Base-by-base conservation (phyloP, 257 asterid species). In the Jasminum sambac region DNA sequence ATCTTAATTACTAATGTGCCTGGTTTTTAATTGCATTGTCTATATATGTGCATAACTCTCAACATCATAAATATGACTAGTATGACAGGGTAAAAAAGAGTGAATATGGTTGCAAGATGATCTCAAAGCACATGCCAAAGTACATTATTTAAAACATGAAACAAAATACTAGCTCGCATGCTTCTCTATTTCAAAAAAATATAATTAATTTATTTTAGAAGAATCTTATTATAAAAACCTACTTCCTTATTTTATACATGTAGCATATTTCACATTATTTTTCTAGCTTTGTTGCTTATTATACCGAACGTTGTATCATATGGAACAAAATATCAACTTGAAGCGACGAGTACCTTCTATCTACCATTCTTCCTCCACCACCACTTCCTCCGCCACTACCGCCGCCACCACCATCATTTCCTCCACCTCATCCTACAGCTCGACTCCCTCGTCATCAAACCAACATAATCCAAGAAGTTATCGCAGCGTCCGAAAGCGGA, bases 251-350 rank as follows among this genome's bases (percentile, higher is more conserved):
- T 83, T 79, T 69, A 71, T 50, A 50, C 60, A 17, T 66, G 76
- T 71, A 69, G 69, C 82, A 50, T 66, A 75, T 65, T 68, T 81
- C 81, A 71, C 76, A 76, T 66, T 83, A 84, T 64, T 36, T 72
- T 50, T 17, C 60, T 50, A 17, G n/a, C 60, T 16, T 79, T 79
- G 78, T 82, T 44, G 8, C 55, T 9, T 70, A 65, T 70, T 68
- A 73, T 77, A 67, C 72, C 76, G 61, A 71, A 42, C 58, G 17
- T 71, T 66, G 73, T 71, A 67, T 71, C 82, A 50, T 66, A 39
- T 88, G 96, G 93, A 84, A 80, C 82, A 74, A 68, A 84, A 76
- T 19, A 74, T 76, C 84, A 78, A 74, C 89, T 66, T 82, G 42
- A 41, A 76, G 16, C 68, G 43, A 38, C 57, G n/a, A n/a, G n/a